phyloP scores from a whole-genome alignment of 176 grass and related monocot species.

The Aechmea fasciata region DNA sequence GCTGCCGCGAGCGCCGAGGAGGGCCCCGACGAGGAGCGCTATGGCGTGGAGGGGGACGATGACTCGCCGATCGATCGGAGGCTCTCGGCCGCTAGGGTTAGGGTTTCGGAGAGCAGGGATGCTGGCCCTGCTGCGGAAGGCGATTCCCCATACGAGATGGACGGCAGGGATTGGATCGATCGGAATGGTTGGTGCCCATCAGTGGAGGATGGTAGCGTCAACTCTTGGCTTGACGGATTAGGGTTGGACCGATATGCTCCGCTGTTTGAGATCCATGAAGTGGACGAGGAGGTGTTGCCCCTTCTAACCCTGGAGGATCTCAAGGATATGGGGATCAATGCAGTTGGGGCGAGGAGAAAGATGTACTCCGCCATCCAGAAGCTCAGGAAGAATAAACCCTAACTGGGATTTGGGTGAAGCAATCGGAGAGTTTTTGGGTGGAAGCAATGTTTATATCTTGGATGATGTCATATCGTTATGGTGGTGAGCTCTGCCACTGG shows the following conservation, averaged over 20 bases:
- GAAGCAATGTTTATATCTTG: background rate
- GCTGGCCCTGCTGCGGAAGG: conserved; percentile 16
- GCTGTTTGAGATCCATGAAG: conserved; percentile 86
- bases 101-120: conserved; percentile 59
- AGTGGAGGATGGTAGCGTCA: conserved; percentile 40
- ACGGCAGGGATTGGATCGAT: conserved; percentile 25
- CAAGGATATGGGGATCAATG: conserved; percentile 90
- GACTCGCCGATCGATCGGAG: too few species aligned
- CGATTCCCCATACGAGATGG: conserved; percentile 29
- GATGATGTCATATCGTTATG: background rate
- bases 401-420: background rate
- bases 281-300: conserved; percentile 68
- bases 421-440: too few species aligned
- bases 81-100: conserved; percentile 35
- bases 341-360: conserved; percentile 83
- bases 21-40: conserved; percentile 37
- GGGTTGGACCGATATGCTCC: conserved; percentile 59
- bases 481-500: background rate
- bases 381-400: conserved; percentile 32
- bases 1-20: conserved; percentile 9
- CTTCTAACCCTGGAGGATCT: conserved; percentile 83
- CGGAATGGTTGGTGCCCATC: conserved; percentile 35
- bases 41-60: conserved; percentile 38
- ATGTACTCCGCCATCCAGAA: conserved; percentile 62
- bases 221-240: conserved; percentile 51